phyloP scores from a whole-genome alignment of 805 yeast genomes.

The Barnettozyma botsteinii region DNA sequence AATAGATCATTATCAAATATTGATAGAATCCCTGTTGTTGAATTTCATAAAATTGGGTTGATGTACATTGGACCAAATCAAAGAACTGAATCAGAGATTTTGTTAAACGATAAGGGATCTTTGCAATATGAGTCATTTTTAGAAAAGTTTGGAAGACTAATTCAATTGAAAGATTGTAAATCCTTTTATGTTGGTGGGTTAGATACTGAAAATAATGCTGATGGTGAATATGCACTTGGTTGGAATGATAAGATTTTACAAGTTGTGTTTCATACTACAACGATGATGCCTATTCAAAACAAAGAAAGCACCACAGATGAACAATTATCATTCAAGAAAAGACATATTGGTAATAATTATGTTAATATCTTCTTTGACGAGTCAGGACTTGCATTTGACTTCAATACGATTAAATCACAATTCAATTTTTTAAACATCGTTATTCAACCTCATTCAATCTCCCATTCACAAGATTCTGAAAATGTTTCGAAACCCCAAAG shows the following conservation, averaged over 20 bases:
- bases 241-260: slow-evolving; percentile 72
- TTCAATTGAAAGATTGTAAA: slow-evolving; percentile 49
- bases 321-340: slow-evolving; percentile 52
- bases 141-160: slow-evolving; percentile 50
- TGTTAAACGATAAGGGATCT: slow-evolving; percentile 63
- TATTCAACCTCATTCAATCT: slow-evolving; percentile 52
- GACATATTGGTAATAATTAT: slow-evolving; percentile 83
- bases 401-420: slow-evolving; percentile 67
- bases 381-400: slow-evolving; percentile 58
- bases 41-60: slow-evolving; percentile 73
- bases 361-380: slow-evolving; percentile 82
- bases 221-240: slow-evolving; percentile 69
- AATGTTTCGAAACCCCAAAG: slow-evolving; percentile 22
- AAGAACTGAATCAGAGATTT: slow-evolving; percentile 52
- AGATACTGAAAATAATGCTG: slow-evolving; percentile 61
- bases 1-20: slow-evolving; percentile 53
- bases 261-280: slow-evolving; percentile 70
- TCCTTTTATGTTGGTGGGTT: slow-evolving; percentile 71
- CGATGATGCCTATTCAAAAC: slow-evolving; percentile 61
- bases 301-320: slow-evolving; percentile 35
- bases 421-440: slow-evolving; percentile 81
- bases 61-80: slow-evolving; percentile 71
- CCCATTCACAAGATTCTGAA: slow-evolving; percentile 14
- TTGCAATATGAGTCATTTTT: slow-evolving; percentile 54
- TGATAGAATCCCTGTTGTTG: slow-evolving; percentile 73